These are phyloP conservation scores for Yamadazyma triangularis DNA, from an alignment of 1,139 yeast species.

Conservation along the genomic window DNA sequence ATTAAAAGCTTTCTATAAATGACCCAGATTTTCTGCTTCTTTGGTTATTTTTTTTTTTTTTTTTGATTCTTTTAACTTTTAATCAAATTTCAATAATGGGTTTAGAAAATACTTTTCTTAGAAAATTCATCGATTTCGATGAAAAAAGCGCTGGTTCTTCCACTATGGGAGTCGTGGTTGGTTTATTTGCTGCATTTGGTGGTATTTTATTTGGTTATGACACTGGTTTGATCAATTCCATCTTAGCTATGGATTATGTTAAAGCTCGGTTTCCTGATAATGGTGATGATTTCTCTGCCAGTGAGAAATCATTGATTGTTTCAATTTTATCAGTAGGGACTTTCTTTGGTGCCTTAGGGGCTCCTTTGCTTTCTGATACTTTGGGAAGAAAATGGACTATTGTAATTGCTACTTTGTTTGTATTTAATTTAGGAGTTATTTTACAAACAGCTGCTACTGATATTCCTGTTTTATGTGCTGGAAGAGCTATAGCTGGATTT, in stretches of 20 bases:
- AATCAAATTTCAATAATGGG: slow-evolving; percentile 32
- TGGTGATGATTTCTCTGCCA: slow-evolving; percentile 34
- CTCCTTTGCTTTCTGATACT: slow-evolving; percentile 53
- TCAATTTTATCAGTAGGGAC: slow-evolving; percentile 71
- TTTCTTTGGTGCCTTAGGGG: slow-evolving; percentile 60
- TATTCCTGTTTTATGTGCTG: slow-evolving; percentile 29
- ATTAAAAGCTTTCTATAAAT: no score
- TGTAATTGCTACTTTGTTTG: slow-evolving; percentile 45
- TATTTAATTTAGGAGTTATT: slow-evolving; percentile 57
- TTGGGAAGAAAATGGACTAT: slow-evolving; percentile 52
- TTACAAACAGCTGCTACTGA: slow-evolving; percentile 54
- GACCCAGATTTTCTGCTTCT: no score
- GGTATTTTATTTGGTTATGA: slow-evolving; percentile 73
- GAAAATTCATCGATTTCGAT: slow-evolving; percentile 31
- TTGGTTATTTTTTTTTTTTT: no score
- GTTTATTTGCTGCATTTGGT: slow-evolving; percentile 57
- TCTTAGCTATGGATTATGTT: slow-evolving; percentile 67
- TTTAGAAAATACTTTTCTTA: slow-evolving; percentile 29
- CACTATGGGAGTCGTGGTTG: slow-evolving; percentile 41
- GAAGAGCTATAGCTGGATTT: slow-evolving; percentile 29
- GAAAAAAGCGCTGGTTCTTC: slow-evolving; percentile 49
- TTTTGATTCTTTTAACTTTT: no score
- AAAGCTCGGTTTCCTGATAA: slow-evolving; percentile 39
- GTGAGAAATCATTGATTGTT: slow-evolving; percentile 60
- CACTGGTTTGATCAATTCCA: slow-evolving; percentile 78